These are phyloP conservation scores for Starmera quercuum DNA, from an alignment of 805 yeast species.

Conservation along the genomic window DNA sequence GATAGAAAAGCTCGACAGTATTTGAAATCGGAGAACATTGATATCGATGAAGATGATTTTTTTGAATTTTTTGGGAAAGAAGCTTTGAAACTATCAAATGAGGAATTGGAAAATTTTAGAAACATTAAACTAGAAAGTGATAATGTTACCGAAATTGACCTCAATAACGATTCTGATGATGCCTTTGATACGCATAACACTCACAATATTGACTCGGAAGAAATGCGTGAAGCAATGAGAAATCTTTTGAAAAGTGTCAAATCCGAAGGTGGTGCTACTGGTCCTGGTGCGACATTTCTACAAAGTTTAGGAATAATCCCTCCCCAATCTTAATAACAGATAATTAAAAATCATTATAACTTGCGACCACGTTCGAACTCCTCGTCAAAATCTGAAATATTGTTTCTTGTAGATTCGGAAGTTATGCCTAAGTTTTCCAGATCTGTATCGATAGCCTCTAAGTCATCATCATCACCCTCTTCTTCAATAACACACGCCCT, in stretches of 20 bases:
- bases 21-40: conserved; percentile 27
- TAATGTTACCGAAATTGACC: conserved; percentile 4
- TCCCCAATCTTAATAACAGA: neutral
- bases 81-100: conserved; percentile 40
- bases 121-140: conserved; percentile 11
- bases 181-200: conserved; percentile 15
- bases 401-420: conserved; percentile 12
- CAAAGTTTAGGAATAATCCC: conserved; percentile 19
- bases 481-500: conserved; percentile 16
- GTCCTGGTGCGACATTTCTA: conserved; percentile 29
- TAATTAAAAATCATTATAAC: neutral
- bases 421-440: conserved; percentile 13
- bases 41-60: conserved; percentile 62
- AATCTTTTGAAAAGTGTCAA: conserved; percentile 21
- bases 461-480: conserved; percentile 12
- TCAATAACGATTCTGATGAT: conserved; percentile 8
- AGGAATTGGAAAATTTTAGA: conserved; percentile 34
- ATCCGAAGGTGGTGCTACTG: conserved; percentile 21
- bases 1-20: conserved; percentile 21
- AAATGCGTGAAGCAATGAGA: conserved; percentile 10
- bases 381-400: conserved; percentile 15
- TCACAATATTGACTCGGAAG: conserved; percentile 1
- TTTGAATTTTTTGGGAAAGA: conserved; percentile 54
- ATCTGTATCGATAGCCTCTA: conserved; percentile 15
- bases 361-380: conserved; percentile 6